These are phyloP conservation scores for Ophiostoma perfectum DNA, from an alignment of 2,329 filamentous ascomycete genomes.

Conservation along the genomic window DNA sequence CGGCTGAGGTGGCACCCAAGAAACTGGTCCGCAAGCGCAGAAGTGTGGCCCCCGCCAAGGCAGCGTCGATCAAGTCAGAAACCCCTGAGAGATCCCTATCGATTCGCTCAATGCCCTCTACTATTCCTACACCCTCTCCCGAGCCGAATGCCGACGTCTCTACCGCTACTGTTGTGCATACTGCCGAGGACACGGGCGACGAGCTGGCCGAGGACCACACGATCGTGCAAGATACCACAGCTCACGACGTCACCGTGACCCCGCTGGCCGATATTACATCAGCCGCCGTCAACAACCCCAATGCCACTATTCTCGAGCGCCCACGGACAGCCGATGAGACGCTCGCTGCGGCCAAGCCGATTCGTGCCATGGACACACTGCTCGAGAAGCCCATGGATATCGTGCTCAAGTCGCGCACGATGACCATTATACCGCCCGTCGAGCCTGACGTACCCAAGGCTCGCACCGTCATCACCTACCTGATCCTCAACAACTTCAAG, in stretches of 20 bases:
- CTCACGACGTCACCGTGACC: constrained; percentile 29
- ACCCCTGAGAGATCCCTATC: constrained; percentile 33
- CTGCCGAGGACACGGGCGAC: constrained; percentile 16
- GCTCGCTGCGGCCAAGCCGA: constrained; percentile 57
- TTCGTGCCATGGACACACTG: constrained; percentile 70
- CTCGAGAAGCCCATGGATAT: constrained; percentile 92
- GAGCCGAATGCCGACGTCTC: constrained; percentile 1
- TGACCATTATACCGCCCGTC: constrained; percentile 55
- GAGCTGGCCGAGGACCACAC: constrained; percentile 17
- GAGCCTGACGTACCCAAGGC: constrained; percentile 74
- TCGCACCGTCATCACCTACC: constrained; percentile 85
- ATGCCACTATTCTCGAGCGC: constrained; percentile 43
- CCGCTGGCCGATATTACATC: constrained; percentile 71
- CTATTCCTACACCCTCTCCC: background rate
- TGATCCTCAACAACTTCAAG: constrained; percentile 96
- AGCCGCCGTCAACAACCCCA: constrained; percentile 38
- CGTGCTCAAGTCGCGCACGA: constrained; percentile 74
- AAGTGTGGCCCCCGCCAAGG: constrained; percentile 42
- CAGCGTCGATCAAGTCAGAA: constrained; percentile 22
- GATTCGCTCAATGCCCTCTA: constrained; percentile 16
- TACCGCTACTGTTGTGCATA: background rate
- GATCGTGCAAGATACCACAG: constrained; percentile 12
- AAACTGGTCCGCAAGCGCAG: constrained; percentile 59
- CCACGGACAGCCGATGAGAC: constrained; percentile 54
- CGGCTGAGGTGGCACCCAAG: constrained; percentile 30